Conservation (phyloP, 179 eudicot species). For the Heliamphora pulchella region DNA sequence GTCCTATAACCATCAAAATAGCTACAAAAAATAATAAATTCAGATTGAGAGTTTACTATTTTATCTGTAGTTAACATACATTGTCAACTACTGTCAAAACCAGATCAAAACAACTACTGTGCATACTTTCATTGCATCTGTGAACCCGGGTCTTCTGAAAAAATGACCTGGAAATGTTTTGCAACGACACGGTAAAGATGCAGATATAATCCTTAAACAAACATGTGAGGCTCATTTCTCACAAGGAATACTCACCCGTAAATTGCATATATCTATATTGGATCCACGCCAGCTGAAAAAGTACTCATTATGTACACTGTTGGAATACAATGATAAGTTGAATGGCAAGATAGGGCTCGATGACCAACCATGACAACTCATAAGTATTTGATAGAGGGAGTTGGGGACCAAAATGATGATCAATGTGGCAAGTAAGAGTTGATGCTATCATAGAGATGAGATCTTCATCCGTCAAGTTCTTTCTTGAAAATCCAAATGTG, state of each 20-base stretch:
- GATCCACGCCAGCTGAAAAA: conserved; percentile 30
- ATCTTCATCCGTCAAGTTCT: conserved; percentile 28
- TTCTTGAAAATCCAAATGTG: conserved; percentile 26
- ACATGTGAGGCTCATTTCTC: background rate
- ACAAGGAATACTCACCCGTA: conserved; percentile 23
- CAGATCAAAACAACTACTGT: background rate
- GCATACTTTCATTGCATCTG: background rate
- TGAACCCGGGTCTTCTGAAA: no score
- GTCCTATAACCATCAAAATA: no score
- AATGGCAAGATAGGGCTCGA: conserved; percentile 8
- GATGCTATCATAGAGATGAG: conserved; percentile 27
- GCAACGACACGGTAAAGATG: background rate
- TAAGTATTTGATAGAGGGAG: conserved; percentile 3
- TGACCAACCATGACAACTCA: background rate
- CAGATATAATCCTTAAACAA: background rate
- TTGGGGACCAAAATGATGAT: conserved; percentile 23
- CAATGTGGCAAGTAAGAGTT: conserved; percentile 34
- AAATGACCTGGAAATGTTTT: background rate
- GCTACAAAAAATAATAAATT: conserved; percentile 14
- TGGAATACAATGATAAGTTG: background rate
- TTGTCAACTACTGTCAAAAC: background rate
- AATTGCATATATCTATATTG: conserved; percentile 26
- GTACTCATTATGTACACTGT: conserved; percentile 3
- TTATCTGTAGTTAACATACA: background rate
- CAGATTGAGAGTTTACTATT: background rate